Evolutionary conservation across 1,284 basidiomycete genomes (phyloP).

Genomic region (Dichomitus squalens): DNA sequence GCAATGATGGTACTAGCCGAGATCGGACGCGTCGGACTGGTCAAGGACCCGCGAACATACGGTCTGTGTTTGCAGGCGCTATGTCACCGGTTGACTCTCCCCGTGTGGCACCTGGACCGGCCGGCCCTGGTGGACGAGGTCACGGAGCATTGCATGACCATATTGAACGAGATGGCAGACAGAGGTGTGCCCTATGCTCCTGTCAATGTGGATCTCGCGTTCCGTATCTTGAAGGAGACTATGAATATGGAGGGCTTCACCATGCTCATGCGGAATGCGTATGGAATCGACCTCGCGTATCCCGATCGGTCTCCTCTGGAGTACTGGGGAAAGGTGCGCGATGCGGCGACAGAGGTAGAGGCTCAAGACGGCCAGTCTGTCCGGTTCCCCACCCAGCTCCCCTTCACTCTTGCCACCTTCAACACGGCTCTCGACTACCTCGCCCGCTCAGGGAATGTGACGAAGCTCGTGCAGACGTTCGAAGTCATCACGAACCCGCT

Average conservation of each 20-base stretch:
- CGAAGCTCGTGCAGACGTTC: constrained; percentile 71
- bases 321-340: constrained; percentile 29
- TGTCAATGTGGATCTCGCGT: constrained; percentile 60
- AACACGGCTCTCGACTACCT: constrained; percentile 74
- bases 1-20: constrained; percentile 63
- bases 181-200: constrained; percentile 52
- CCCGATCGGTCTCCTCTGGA: constrained; percentile 65
- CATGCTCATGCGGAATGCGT: constrained; percentile 60
- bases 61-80: constrained; percentile 67
- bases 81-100: constrained; percentile 63
- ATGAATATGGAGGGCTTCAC: constrained; percentile 56
- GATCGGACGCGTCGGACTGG: constrained; percentile 45
- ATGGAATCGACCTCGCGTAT: constrained; percentile 72
- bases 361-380: constrained; percentile 16
- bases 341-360: constrained; percentile 10
- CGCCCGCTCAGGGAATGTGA: constrained; percentile 57
- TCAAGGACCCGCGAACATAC: constrained; percentile 57
- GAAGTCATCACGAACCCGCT: constrained; percentile 76
- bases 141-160: constrained; percentile 46
- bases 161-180: constrained; percentile 59
- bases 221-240: constrained; percentile 70
- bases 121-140: constrained; percentile 41
- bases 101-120: constrained; percentile 43
- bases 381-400: constrained; percentile 38
- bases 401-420: constrained; percentile 66